A percentile compares a stretch with the other conserved stretches of the same genome.
phyloP scores from a whole-genome alignment of 2,329 filamentous ascomycete species.

The Elsinoe necatrix region DNA sequence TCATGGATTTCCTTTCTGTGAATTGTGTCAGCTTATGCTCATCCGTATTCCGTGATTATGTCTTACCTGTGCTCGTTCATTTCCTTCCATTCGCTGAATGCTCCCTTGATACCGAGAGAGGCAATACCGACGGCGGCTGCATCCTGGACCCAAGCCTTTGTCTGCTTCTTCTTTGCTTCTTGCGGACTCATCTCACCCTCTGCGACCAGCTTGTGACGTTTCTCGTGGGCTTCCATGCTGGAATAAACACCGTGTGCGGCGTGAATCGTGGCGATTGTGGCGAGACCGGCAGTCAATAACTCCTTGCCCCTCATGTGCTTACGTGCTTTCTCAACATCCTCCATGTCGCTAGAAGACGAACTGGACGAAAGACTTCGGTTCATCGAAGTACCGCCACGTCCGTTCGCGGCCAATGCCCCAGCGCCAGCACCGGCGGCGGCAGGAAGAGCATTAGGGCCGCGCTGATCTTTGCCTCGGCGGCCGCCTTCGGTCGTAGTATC shows the following conservation, averaged over 20 bases:
- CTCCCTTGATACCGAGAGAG: conserved; percentile 58
- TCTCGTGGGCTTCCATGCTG: conserved; percentile 55
- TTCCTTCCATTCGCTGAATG: conserved; percentile 59
- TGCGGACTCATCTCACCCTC: conserved; percentile 56
- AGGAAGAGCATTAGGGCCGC: conserved; percentile 36
- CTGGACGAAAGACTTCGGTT: conserved; percentile 24
- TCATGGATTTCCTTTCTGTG: conserved; percentile 39
- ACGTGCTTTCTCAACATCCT: conserved; percentile 38
- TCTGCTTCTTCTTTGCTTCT: conserved; percentile 54
- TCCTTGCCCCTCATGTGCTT: conserved; percentile 61
- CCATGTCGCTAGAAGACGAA: conserved; percentile 46
- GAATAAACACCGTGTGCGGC: conserved; percentile 57
- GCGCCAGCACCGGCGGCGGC: conserved; percentile 34
- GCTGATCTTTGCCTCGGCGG: conserved; percentile 28
- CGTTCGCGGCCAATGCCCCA: conserved; percentile 23
- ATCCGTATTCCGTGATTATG: neutral
- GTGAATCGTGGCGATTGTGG: conserved; percentile 61
- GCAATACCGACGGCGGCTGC: conserved; percentile 59
- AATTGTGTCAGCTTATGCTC: neutral
- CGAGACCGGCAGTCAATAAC: conserved; percentile 56
- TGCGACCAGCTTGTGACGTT: conserved; percentile 50
- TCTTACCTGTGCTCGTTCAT: conserved; percentile 51
- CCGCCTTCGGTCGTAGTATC: conserved; percentile 32
- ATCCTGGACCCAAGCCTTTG: conserved; percentile 56
- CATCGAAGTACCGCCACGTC: neutral